A percentile compares a stretch with the other conserved stretches of the same genome.
Evolutionary conservation across 164 flowering plant species (phyloP).

Genomic region (Macadamia integrifolia): DNA sequence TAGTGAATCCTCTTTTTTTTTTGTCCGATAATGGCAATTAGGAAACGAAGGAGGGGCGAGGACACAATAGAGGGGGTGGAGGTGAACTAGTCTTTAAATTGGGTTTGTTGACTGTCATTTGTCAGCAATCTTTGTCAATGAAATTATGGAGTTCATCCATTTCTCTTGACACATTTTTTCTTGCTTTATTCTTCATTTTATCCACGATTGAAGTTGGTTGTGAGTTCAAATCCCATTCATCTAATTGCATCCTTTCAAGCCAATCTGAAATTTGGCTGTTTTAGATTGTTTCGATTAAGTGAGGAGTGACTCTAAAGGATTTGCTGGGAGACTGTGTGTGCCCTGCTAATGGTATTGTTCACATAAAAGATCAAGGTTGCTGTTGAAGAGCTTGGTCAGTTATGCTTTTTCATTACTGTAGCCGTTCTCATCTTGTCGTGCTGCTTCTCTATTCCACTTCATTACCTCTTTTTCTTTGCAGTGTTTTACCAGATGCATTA

Average conservation of each 20-base stretch:
- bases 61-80: not conserved
- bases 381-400: not conserved
- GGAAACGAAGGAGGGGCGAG: not conserved
- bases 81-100: not conserved
- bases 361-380: not conserved
- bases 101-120: not conserved
- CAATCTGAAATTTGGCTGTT: not conserved
- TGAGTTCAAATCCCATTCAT: not conserved
- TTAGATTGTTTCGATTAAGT: not conserved
- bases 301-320: not conserved
- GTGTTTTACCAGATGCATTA: not conserved
- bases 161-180: not conserved
- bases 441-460: not conserved
- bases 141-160: too few species aligned
- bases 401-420: not conserved
- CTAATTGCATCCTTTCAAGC: not conserved
- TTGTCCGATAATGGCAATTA: not conserved
- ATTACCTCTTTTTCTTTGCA: not conserved
- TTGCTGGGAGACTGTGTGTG: not conserved
- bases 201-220: not conserved
- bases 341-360: not conserved
- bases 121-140: not conserved
- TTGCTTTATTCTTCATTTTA: not conserved
- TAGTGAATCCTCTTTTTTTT: not conserved
- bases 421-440: not conserved